Evolutionary conservation across 176 grass and related monocot species (phyloP).

Genomic region (Leersia perrieri): DNA sequence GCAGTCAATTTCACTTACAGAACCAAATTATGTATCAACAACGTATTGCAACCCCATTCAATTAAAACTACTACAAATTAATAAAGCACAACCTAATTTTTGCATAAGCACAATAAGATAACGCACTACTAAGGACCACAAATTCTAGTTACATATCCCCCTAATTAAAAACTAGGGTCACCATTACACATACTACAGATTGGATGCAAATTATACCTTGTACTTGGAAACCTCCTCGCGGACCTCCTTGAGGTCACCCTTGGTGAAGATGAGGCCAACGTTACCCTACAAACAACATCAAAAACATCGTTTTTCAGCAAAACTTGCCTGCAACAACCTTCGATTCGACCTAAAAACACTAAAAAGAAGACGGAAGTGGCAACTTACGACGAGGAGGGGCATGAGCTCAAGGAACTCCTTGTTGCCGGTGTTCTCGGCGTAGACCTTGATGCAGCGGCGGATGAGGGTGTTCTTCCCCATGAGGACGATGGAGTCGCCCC

Average conservation of each 20-base stretch:
- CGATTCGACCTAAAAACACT: neutral
- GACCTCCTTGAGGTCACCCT: slow-evolving; percentile 90
- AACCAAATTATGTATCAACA: neutral
- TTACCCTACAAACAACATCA: slow-evolving; percentile 46
- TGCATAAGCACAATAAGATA: too few relatives aligned
- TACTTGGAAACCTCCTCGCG: slow-evolving; percentile 81
- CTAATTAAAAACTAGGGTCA: too few relatives aligned
- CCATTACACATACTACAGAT: neutral
- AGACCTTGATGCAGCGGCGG: slow-evolving; percentile 70
- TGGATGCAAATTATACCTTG: slow-evolving; percentile 34
- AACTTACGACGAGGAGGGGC: slow-evolving; percentile 56
- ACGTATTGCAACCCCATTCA: neutral
- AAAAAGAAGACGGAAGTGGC: neutral
- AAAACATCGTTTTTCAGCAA: neutral
- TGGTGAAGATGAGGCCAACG: slow-evolving; percentile 90
- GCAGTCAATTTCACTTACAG: neutral
- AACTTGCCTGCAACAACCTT: neutral
- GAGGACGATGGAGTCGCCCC: slow-evolving; percentile 77
- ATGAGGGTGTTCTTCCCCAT: slow-evolving; percentile 94
- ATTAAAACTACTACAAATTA: neutral
- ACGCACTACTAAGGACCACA: too few relatives aligned
- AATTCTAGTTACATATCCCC: too few relatives aligned
- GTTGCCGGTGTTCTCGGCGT: slow-evolving; percentile 60
- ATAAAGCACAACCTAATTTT: too few relatives aligned
- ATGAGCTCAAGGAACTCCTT: slow-evolving; percentile 50